Conservation (phyloP, 2,329 filamentous ascomycete species). For the Paecilomyces variotii region DNA sequence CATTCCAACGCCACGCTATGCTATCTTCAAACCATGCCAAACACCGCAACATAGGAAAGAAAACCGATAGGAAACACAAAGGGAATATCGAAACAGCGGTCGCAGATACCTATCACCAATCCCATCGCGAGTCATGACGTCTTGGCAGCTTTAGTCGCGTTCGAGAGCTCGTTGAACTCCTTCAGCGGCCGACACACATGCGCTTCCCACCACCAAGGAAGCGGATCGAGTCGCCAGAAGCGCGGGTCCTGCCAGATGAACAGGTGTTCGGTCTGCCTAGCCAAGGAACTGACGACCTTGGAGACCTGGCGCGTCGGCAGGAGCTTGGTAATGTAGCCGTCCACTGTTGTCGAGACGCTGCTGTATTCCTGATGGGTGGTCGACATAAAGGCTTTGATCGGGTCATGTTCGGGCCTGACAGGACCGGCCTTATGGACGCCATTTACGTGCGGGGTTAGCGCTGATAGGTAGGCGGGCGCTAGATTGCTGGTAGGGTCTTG, state of each 20-base stretch:
- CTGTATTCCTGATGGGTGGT: background rate
- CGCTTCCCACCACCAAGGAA: conserved; percentile 51
- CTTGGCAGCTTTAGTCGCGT: background rate
- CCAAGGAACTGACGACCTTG: conserved; percentile 11
- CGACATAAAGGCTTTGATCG: background rate
- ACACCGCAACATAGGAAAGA: background rate
- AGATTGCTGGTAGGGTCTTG: conserved; percentile 21
- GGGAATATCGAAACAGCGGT: background rate
- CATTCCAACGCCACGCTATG: background rate
- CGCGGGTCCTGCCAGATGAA: conserved; percentile 48
- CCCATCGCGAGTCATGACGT: background rate
- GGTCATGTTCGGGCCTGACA: background rate
- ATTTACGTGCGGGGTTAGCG: conserved; percentile 11
- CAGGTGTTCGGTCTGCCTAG: conserved; percentile 26
- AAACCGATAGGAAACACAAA: background rate
- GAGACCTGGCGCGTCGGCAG: conserved; percentile 14
- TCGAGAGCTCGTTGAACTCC: conserved; percentile 4
- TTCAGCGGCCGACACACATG: conserved; percentile 48
- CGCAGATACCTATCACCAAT: background rate
- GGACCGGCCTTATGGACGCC: conserved; percentile 1
- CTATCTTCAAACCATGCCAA: background rate
- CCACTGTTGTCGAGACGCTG: conserved; percentile 3
- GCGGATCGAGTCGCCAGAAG: conserved; percentile 48
- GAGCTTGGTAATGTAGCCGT: conserved; percentile 5
- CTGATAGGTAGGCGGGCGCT: conserved; percentile 18